phyloP scores from a whole-genome alignment of 108 stramenopile species.

The Nitzschia putrida region DNA sequence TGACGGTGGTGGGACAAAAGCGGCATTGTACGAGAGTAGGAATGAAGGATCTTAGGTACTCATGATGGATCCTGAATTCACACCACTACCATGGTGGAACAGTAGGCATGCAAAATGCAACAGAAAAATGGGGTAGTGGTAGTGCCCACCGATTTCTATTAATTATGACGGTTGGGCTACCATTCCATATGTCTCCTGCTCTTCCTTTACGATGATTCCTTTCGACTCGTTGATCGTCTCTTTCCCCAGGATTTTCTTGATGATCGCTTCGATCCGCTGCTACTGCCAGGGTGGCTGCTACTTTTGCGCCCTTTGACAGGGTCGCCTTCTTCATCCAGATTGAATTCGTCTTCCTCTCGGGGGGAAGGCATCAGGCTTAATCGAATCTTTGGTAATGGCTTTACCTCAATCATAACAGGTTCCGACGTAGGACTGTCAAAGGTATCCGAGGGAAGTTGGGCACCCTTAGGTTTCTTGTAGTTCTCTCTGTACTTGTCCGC shows the following conservation, averaged over 20 bases:
- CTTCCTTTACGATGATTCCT: too few species aligned
- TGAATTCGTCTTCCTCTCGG: constrained; percentile 85
- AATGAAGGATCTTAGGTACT: too few species aligned
- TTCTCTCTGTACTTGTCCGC: constrained; percentile 16
- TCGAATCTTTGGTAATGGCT: constrained; percentile 84
- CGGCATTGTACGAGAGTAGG: too few species aligned
- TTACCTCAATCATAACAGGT: constrained; percentile 81
- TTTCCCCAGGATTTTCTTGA: constrained; percentile 15
- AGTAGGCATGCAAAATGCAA: too few species aligned
- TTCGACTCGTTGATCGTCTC: constrained; percentile 1
- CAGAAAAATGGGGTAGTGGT: too few species aligned
- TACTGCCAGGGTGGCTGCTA: neutral
- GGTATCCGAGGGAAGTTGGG: constrained; percentile 5
- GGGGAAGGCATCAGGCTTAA: constrained; percentile 84
- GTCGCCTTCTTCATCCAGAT: constrained; percentile 40
- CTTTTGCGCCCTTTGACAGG: neutral
- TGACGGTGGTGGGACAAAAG: too few species aligned
- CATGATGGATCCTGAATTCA: too few species aligned
- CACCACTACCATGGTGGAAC: too few species aligned
- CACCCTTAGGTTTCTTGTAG: constrained; percentile 18
- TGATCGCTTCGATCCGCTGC: constrained; percentile 1
- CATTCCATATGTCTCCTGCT: too few species aligned
- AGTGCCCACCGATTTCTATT: too few species aligned
- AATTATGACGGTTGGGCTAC: too few species aligned
- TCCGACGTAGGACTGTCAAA: constrained; percentile 30